A percentile compares a stretch with the other conserved stretches of the same genome.
Conservation (phyloP, 192 early-diverging fungal genomes). For the Umbelopsis ramanniana region DNA sequence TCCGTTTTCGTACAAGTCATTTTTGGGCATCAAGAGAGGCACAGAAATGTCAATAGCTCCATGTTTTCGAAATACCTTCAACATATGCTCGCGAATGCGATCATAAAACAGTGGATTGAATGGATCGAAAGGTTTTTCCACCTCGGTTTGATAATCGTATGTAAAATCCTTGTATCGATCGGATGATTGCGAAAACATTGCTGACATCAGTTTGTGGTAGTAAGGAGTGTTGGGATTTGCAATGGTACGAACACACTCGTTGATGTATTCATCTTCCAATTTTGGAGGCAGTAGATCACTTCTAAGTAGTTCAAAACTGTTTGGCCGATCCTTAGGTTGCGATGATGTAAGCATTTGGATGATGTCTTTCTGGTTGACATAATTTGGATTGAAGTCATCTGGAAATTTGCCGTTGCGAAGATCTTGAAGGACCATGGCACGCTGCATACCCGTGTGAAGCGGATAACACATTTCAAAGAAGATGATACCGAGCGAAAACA, state of each 20-base stretch:
- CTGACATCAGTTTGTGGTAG: slow-evolving; percentile 77
- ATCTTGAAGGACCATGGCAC: slow-evolving; percentile 68
- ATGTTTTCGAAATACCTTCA: slow-evolving; percentile 81
- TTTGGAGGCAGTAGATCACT: slow-evolving; percentile 81
- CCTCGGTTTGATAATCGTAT: slow-evolving; percentile 77
- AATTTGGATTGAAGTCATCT: slow-evolving; percentile 63
- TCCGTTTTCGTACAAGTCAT: slow-evolving; percentile 62
- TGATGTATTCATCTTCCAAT: slow-evolving; percentile 88
- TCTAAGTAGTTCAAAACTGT: slow-evolving; percentile 80
- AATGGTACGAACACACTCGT: slow-evolving; percentile 89
- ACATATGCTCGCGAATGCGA: slow-evolving; percentile 71
- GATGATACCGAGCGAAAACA: slow-evolving; percentile 82
- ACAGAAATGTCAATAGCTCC: slow-evolving; percentile 83
- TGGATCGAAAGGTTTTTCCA: slow-evolving; percentile 50
- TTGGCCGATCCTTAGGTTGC: slow-evolving; percentile 75
- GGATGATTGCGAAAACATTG: slow-evolving; percentile 76
- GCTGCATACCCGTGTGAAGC: slow-evolving; percentile 79
- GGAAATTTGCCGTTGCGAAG: slow-evolving; percentile 82
- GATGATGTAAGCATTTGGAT: slow-evolving; percentile 77
- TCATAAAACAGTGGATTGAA: slow-evolving; percentile 71
- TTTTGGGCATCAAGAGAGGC: slow-evolving; percentile 84
- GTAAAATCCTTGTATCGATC: slow-evolving; percentile 90
- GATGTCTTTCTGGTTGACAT: slow-evolving; percentile 70
- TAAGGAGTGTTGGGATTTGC: slow-evolving; percentile 88
- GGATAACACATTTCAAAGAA: slow-evolving; percentile 82